phyloP scores from a whole-genome alignment of 805 yeast species.

The Barnettozyma sucrosica region DNA sequence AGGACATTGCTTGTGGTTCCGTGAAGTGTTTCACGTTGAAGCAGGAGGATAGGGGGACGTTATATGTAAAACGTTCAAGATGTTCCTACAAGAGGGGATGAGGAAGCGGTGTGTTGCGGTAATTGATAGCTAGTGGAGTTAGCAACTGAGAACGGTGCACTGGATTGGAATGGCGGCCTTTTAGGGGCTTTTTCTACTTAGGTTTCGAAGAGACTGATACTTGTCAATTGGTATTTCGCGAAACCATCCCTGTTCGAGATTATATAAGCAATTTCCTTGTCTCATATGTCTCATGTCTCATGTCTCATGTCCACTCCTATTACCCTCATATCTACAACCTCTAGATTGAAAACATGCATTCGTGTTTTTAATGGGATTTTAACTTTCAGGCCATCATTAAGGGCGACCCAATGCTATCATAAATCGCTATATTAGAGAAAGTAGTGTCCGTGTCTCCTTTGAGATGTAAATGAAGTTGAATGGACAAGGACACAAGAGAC shows the following conservation, averaged over 20 bases:
- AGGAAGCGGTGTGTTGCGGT: too few species aligned
- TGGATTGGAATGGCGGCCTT: neutral
- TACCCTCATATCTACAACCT: neutral
- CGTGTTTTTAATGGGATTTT: neutral
- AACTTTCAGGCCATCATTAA: slow-evolving; percentile 1
- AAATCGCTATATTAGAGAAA: slow-evolving; percentile 9
- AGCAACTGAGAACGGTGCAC: neutral
- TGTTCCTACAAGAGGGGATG: too few species aligned
- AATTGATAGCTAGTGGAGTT: neutral
- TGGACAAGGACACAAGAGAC: neutral
- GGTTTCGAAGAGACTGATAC: neutral
- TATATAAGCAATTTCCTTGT: neutral
- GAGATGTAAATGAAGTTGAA: neutral
- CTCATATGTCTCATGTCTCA: too few species aligned
- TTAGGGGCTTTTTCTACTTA: neutral
- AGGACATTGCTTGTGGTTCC: slow-evolving; percentile 10
- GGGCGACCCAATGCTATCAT: slow-evolving; percentile 16
- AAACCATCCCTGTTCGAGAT: neutral
- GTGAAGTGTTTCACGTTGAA: neutral
- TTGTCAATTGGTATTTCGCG: neutral
- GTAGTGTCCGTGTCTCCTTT: neutral
- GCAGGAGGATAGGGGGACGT: neutral
- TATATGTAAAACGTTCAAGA: neutral
- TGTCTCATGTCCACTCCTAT: too few species aligned
- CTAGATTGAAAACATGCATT: neutral